A percentile compares a stretch with the other conserved stretches of the same genome.
Evolutionary conservation across 306 rosid species (phyloP).

Genomic region (Citrullus amarus): DNA sequence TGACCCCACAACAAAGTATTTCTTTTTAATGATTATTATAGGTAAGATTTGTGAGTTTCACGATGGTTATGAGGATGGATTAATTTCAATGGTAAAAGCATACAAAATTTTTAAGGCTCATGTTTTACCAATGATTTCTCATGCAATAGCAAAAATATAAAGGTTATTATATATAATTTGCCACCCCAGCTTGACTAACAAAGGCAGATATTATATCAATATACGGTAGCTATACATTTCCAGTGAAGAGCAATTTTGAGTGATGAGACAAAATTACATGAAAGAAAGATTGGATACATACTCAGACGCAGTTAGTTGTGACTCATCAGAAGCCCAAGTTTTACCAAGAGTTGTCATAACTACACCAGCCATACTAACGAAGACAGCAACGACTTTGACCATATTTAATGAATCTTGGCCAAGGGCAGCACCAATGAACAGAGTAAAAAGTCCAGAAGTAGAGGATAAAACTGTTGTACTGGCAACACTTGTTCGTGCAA

Average conservation of each 20-base stretch:
- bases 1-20: neutral
- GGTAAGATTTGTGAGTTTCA: neutral
- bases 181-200: neutral
- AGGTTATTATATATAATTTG: neutral
- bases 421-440: constrained; percentile 70
- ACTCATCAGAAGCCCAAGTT: constrained; percentile 92
- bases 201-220: neutral
- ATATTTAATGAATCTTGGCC: constrained; percentile 81
- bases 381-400: constrained; percentile 78
- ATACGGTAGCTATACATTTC: neutral
- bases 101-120: neutral
- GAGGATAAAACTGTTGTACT: constrained; percentile 95
- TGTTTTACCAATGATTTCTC: neutral
- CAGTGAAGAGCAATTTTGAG: neutral
- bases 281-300: constrained; percentile 29
- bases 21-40: neutral
- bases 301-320: constrained; percentile 30
- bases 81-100: neutral
- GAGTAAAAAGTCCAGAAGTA: constrained; percentile 97
- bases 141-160: neutral
- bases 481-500: constrained; percentile 95
- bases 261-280: neutral
- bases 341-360: constrained; percentile 88
- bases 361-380: constrained; percentile 94
- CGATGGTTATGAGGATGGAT: neutral